These are phyloP conservation scores for Aspergillus panamensis DNA, from an alignment of 495 filamentous ascomycete species.

Conservation along the genomic window DNA sequence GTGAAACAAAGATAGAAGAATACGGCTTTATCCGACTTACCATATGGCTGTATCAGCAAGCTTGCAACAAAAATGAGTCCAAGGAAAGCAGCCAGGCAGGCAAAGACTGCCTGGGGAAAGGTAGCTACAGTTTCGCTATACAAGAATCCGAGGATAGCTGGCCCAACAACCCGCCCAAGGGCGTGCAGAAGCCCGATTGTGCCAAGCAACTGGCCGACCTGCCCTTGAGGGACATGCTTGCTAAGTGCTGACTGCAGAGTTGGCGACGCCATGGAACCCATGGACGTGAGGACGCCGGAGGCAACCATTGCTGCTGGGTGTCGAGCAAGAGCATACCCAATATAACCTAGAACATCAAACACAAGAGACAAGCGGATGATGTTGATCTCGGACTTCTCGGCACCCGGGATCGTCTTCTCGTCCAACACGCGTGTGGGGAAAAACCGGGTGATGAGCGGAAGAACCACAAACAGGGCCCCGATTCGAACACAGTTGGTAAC, in stretches of 20 bases:
- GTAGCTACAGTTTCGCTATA: slow-evolving; percentile 77
- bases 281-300: slow-evolving; percentile 65
- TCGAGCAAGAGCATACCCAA: slow-evolving; percentile 65
- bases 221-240: slow-evolving; percentile 82
- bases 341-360: slow-evolving; percentile 72
- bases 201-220: slow-evolving; percentile 79
- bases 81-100: slow-evolving; percentile 65
- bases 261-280: slow-evolving; percentile 82
- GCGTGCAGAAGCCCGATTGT: slow-evolving; percentile 84
- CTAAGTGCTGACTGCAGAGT: slow-evolving; percentile 78
- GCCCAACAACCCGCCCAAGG: slow-evolving; percentile 71
- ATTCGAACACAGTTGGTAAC: slow-evolving; percentile 73
- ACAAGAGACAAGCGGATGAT: slow-evolving; percentile 73
- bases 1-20: background rate
- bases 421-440: slow-evolving; percentile 51
- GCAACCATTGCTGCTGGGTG: slow-evolving; percentile 55
- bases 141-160: slow-evolving; percentile 77
- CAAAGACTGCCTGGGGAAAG: slow-evolving; percentile 78
- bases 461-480: slow-evolving; percentile 63
- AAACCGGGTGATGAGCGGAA: slow-evolving; percentile 67
- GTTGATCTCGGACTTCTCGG: slow-evolving; percentile 70
- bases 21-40: slow-evolving; percentile 50
- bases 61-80: slow-evolving; percentile 59
- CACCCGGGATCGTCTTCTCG: slow-evolving; percentile 58
- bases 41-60: slow-evolving; percentile 66